Evolutionary conservation across 345 rosid species (phyloP), one percentile per base, ranked within the genome.

Genomic region (Laguncularia racemosa): DNA sequence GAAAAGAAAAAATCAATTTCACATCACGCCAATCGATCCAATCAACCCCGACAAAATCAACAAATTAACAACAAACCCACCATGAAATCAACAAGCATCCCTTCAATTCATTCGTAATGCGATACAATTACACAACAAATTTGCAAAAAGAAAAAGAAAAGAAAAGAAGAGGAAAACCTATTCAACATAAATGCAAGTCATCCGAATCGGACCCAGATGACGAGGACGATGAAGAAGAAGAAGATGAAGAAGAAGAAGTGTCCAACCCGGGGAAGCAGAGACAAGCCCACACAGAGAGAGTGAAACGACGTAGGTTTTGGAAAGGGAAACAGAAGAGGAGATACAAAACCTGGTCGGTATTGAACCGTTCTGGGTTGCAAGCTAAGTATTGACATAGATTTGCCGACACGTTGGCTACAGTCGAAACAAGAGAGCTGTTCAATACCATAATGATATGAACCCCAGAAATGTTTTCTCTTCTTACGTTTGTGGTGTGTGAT

Each of bases 331-430:
- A 74, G 78, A 71, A 86, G 78, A 89, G 67, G 62, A 84, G 82
- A 46, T 60, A 60, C 58, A 89, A 58, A 19, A 86, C 88, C 68
- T 79, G 82, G 62, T 76, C 93, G 67, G 81, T 71, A 43, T 76
- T 72, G 44, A 92, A 71, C 17, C 84, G 70, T 66, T 92, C 89
- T 0, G 97, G 98, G 23, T 92, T 92, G 73, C 97, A 89, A 3
- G 98, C 91, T 62, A 92, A 57, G 69, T 83, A 86, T 71, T 92
- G 97, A 73, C 93, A 92, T 0, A 75, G 51, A 60, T 78, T 79
- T 18, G 91, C 84, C 20, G 96, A 92, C 21, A 83, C 11, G 55
- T 77, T 78, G 19, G 91, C 96, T 16, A 84, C 74, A 12, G 71
- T 57, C 67, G 73, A 69, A 77, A 71, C 93, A 76, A 73, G 44